phyloP scores from a whole-genome alignment of 2,329 filamentous ascomycete genomes.

The Fusarium keratoplasticum region DNA sequence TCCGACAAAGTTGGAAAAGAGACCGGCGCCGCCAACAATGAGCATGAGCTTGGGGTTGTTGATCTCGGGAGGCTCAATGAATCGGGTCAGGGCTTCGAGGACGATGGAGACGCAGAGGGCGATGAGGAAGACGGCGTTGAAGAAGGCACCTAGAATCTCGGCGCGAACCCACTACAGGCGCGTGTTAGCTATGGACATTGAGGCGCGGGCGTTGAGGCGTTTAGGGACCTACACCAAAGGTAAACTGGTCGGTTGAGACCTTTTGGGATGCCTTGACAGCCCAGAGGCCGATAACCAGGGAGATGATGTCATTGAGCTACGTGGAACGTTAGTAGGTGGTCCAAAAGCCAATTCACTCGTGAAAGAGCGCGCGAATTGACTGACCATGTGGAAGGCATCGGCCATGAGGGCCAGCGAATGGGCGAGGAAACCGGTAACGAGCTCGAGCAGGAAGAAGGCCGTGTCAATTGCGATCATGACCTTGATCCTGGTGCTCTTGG shows the following conservation, averaged over 20 bases:
- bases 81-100: constrained; percentile 91
- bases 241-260: constrained; percentile 89
- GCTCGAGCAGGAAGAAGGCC: constrained; percentile 89
- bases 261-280: constrained; percentile 90
- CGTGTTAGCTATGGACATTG: constrained; percentile 35
- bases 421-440: constrained; percentile 86
- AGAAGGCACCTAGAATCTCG: constrained; percentile 93
- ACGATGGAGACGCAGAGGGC: constrained; percentile 97
- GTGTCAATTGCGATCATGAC: constrained; percentile 93
- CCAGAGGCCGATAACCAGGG: constrained; percentile 91
- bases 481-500: constrained; percentile 91
- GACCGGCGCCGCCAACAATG: constrained; percentile 86
- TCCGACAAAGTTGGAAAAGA: constrained; percentile 89
- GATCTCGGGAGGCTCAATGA: constrained; percentile 91
- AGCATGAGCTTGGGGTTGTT: constrained; percentile 87
- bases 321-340: constrained; percentile 22
- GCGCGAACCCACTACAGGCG: constrained; percentile 88
- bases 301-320: constrained; percentile 96
- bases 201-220: neutral
- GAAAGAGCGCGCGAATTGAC: constrained; percentile 42
- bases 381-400: constrained; percentile 97
- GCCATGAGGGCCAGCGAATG: constrained; percentile 94
- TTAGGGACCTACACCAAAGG: constrained; percentile 80
- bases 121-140: constrained; percentile 98
- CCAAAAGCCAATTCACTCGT: constrained; percentile 1